Base-by-base conservation (phyloP, 495 filamentous ascomycete genomes). In the Rhypophila decipiens region DNA sequence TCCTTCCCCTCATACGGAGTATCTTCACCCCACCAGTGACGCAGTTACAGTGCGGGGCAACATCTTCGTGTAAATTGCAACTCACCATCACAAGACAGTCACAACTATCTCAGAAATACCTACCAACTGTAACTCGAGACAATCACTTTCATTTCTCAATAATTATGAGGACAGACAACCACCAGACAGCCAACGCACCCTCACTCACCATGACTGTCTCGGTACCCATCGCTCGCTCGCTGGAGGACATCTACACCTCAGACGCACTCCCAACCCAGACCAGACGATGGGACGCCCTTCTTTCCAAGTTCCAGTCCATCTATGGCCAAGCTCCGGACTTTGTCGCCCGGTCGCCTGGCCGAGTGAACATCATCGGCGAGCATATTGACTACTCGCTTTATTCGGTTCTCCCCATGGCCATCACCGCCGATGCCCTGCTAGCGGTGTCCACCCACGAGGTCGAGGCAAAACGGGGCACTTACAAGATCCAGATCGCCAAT, bases 341-440 rank as follows among this genome's bases (percentile, higher is more conserved):
- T 57, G 80, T 97, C 5, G 79, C 93, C 1, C 81, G 93, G 39
- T 94, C 89, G 48, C 93, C 93, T 0, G 93, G 93, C 42, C 78
- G 93, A 47, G 93, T 98, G 50, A 97, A 97, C 73, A 93, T 98
- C 63, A 96, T 98, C 57, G 93, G 93, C 61, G 93, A 98, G 74
- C 93, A 98, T 70, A 96, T 98, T 59, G 93, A 98, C 74, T 98
- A 98, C 67, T 94, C 88, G 17, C 80, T 97, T 29, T 98, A 96
- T 72, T 82, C 91, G 60, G 91, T 96, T 39, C 74, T 98, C 15
- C 93, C 93, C 42, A 97, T 96, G 79, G 93, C 90, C 45, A 86
- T 96, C 53, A 88, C 83, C 15, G 86, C 88, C 40, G 93, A 98
- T 63, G 81, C 90, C 45, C 77, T 98, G 35, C 76, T 98, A 48